phyloP scores from a whole-genome alignment of 2,329 filamentous ascomycete genomes.

The Nemania abortiva region DNA sequence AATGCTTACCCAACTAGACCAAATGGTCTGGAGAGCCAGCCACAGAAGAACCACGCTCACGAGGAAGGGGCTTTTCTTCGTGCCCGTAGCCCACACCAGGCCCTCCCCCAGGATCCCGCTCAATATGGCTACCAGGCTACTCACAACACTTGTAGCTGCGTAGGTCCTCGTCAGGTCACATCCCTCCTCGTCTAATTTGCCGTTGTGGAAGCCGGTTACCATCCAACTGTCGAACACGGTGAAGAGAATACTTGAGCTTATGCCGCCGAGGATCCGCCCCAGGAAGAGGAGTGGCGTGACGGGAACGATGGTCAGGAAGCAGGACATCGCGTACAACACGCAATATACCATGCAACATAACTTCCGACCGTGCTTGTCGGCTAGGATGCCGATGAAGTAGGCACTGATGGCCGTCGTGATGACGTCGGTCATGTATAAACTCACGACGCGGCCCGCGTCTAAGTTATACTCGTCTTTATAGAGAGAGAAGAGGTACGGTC shows the following conservation, averaged over 20 bases:
- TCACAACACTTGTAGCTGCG: slow-evolving; percentile 64
- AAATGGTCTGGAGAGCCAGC: slow-evolving; percentile 60
- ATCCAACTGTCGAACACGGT: slow-evolving; percentile 72
- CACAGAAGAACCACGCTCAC: slow-evolving; percentile 57
- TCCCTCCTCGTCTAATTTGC: slow-evolving; percentile 57
- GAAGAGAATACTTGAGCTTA: slow-evolving; percentile 69
- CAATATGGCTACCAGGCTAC: slow-evolving; percentile 66
- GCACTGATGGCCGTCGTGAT: slow-evolving; percentile 62
- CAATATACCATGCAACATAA: slow-evolving; percentile 67
- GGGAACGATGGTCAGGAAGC: slow-evolving; percentile 40
- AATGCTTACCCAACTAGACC: slow-evolving; percentile 60
- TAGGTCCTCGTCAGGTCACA: slow-evolving; percentile 59
- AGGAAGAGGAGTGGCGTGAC: slow-evolving; percentile 60
- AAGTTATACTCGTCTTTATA: slow-evolving; percentile 49
- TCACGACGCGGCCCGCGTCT: slow-evolving; percentile 45
- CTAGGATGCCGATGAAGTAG: slow-evolving; percentile 54
- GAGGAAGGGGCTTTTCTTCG: slow-evolving; percentile 66
- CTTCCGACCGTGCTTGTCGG: slow-evolving; percentile 62
- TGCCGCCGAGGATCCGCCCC: slow-evolving; percentile 66
- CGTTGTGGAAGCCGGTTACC: slow-evolving; percentile 65
- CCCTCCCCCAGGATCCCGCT: slow-evolving; percentile 65
- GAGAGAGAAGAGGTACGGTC: slow-evolving; percentile 48
- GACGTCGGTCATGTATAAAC: slow-evolving; percentile 62
- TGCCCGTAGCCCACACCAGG: slow-evolving; percentile 61
- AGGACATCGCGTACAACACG: slow-evolving; percentile 57